These are phyloP conservation scores for Puccinia coronata DNA, from an alignment of 1,284 basidiomycete genomes.

Conservation along the genomic window DNA sequence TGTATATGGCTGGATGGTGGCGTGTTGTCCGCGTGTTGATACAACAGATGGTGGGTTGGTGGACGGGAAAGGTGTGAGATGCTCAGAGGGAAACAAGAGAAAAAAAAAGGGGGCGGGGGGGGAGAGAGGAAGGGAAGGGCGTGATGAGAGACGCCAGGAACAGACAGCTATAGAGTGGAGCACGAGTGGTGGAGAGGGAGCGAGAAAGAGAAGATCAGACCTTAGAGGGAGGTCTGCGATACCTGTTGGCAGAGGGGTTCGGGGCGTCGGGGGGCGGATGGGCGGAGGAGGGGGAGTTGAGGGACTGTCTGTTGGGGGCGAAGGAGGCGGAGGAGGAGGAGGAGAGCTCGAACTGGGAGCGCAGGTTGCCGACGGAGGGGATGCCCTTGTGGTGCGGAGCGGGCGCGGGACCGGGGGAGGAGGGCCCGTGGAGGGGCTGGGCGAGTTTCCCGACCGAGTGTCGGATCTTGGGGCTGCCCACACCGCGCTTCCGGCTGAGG, in stretches of 20 bases:
- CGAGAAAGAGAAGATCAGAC: not conserved
- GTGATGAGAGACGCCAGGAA: too few species aligned
- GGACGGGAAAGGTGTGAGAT: too few species aligned
- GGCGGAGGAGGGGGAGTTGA: not conserved
- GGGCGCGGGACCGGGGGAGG: not conserved
- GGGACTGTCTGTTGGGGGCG: not conserved
- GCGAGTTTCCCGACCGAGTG: not conserved
- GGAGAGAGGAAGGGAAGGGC: too few species aligned
- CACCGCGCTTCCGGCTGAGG: conserved; percentile 21
- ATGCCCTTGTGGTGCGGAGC: conserved; percentile 6
- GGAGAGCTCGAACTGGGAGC: conserved; percentile 35
- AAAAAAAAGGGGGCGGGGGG: too few species aligned
- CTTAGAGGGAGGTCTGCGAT: conserved; percentile 7
- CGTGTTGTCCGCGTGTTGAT: too few species aligned
- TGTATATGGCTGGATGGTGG: too few species aligned
- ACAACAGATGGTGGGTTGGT: too few species aligned
- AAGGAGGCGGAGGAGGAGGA: not conserved
- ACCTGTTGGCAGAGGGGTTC: not conserved
- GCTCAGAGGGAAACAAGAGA: too few species aligned
- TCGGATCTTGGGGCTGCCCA: conserved; percentile 2
- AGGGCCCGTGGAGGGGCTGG: not conserved
- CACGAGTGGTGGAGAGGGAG: not conserved
- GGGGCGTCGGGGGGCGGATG: not conserved
- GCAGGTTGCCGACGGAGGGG: conserved; percentile 32
- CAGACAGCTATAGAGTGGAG: not conserved